Evolutionary conservation across 306 rosid species (phyloP).

Genomic region (Rosa persica): DNA sequence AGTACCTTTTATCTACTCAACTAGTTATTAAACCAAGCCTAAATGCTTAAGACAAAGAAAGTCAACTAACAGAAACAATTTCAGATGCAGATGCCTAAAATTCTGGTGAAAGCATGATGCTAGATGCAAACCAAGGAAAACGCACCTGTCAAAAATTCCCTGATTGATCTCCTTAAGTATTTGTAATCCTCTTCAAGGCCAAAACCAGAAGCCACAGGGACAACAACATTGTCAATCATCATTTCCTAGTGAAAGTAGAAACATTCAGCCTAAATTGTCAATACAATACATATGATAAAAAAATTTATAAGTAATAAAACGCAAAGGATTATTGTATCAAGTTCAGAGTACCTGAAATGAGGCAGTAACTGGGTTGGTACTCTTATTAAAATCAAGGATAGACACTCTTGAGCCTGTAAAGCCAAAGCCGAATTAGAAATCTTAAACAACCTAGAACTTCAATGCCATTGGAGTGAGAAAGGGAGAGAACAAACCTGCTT

Average conservation of each 20-base stretch:
- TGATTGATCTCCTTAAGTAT: slow-evolving; percentile 77
- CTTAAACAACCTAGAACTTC: slow-evolving; percentile 11
- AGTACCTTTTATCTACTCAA: not conserved
- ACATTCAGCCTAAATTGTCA: not conserved
- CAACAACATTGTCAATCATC: slow-evolving; percentile 81
- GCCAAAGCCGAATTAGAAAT: slow-evolving; percentile 20
- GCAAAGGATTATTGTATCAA: slow-evolving; percentile 1
- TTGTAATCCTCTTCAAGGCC: slow-evolving; percentile 76
- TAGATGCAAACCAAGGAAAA: slow-evolving; percentile 9
- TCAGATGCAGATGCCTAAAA: not conserved
- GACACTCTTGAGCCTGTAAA: slow-evolving; percentile 69
- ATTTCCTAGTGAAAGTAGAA: slow-evolving; percentile 59
- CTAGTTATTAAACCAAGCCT: not conserved
- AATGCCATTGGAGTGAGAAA: slow-evolving; percentile 12
- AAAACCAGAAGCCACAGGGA: slow-evolving; percentile 76
- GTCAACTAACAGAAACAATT: not conserved
- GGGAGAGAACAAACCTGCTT: slow-evolving; percentile 50
- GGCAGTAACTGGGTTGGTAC: slow-evolving; percentile 46
- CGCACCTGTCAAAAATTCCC: slow-evolving; percentile 75
- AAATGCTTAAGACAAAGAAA: not conserved
- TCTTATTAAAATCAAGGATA: slow-evolving; percentile 82
- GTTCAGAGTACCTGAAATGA: slow-evolving; percentile 52
- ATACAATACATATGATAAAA: not conserved
- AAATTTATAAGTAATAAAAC: not conserved
- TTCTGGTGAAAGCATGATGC: not conserved